These are phyloP conservation scores for Gossypium thurberi DNA, from an alignment of 345 rosid genomes.

Conservation along the genomic window DNA sequence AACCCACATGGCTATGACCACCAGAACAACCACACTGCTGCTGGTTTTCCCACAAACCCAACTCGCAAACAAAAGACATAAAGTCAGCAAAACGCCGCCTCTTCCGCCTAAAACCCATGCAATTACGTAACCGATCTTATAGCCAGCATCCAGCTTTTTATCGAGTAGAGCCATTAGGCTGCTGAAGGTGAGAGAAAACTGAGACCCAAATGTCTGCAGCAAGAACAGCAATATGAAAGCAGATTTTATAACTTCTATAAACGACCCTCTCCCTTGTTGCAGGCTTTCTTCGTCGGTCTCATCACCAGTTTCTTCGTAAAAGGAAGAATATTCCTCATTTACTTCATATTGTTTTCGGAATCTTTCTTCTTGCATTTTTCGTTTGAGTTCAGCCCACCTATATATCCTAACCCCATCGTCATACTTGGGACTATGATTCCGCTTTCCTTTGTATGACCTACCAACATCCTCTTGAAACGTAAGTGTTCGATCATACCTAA, in stretches of 20 bases:
- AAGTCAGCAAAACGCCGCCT: constrained; percentile 11
- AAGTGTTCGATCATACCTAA: constrained; percentile 51
- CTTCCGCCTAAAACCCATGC: constrained; percentile 72
- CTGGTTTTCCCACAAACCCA: constrained; percentile 90
- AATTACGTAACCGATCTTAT: constrained; percentile 67
- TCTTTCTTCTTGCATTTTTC: constrained; percentile 35
- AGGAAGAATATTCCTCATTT: constrained; percentile 20
- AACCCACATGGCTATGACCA: constrained; percentile 72
- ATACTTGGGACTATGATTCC: constrained; percentile 33
- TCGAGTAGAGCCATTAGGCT: constrained; percentile 58
- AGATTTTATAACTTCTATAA: constrained; percentile 51
- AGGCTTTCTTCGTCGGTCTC: constrained; percentile 27
- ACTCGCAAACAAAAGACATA: constrained; percentile 71
- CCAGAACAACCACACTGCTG: constrained; percentile 61
- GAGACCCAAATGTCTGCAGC: constrained; percentile 48
- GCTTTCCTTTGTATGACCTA: constrained; percentile 29
- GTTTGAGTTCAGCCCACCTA: constrained; percentile 59
- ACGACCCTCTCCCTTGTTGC: constrained; percentile 48
- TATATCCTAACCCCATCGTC: constrained; percentile 43
- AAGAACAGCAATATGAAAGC: constrained; percentile 50
- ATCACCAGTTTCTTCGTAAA: constrained; percentile 28
- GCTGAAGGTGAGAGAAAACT: constrained; percentile 59
- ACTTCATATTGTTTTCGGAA: constrained; percentile 33
- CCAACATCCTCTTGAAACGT: constrained; percentile 32
- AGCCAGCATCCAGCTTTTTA: constrained; percentile 66